Conservation (phyloP, 2,329 filamentous ascomycete species). For the Aureobasidium pullulans region DNA sequence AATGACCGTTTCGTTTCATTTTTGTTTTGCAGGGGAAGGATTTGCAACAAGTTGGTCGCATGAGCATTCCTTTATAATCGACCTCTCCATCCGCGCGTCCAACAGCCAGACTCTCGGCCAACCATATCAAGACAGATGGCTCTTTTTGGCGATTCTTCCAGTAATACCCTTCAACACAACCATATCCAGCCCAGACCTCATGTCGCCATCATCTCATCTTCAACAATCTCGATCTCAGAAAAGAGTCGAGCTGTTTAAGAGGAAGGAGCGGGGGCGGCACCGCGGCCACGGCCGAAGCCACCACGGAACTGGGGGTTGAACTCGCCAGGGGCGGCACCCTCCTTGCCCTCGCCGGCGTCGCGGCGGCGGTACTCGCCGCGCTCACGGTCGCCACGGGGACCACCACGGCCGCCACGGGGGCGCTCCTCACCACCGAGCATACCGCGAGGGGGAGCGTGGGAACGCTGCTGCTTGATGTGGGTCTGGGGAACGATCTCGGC, state of each 20-base stretch:
- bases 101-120: constrained; percentile 1
- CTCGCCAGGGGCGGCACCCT: constrained; percentile 84
- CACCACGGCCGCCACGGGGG: constrained; percentile 70
- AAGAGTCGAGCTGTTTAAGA: constrained; percentile 28
- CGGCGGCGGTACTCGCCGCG: constrained; percentile 65
- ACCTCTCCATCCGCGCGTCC: not conserved
- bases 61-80: too few species aligned
- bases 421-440: constrained; percentile 90
- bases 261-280: constrained; percentile 47
- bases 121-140: constrained; percentile 3
- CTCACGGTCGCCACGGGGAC: constrained; percentile 71
- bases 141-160: not conserved
- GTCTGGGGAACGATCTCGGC: constrained; percentile 99
- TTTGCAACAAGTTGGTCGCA: not conserved
- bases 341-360: constrained; percentile 61
- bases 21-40: constrained; percentile 7
- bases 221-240: not conserved
- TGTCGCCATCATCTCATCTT: not conserved
- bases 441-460: constrained; percentile 93
- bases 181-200: not conserved
- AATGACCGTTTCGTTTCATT: constrained; percentile 4
- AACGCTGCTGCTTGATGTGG: constrained; percentile 99
- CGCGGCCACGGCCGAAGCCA: constrained; percentile 68
- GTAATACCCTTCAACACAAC: not conserved
- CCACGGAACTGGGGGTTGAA: constrained; percentile 73